Percentiles rank a stretch among this genome's conserved stretches.
Conservation (phyloP, 2,329 filamentous ascomycete genomes). For the Claviceps capensis region DNA sequence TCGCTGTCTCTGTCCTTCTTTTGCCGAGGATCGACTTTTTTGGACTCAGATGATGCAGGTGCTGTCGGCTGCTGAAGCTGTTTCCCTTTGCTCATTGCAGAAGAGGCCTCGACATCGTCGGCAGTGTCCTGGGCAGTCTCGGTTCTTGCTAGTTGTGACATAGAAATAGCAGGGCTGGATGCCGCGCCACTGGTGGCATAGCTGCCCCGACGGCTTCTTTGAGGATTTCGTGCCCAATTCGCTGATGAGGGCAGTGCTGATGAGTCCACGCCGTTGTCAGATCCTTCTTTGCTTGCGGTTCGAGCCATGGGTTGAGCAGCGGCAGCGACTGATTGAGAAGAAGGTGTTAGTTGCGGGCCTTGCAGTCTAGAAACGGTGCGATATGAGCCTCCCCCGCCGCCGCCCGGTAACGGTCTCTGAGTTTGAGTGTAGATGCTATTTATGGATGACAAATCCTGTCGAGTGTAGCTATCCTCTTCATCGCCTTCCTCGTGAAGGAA, state of each 20-base stretch:
- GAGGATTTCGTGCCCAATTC: conserved; percentile 72
- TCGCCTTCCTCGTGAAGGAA: conserved; percentile 98
- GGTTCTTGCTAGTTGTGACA: conserved; percentile 38
- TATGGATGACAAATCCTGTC: conserved; percentile 87
- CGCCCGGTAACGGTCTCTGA: conserved; percentile 49
- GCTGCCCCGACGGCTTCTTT: conserved; percentile 57
- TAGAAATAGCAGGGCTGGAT: conserved; percentile 66
- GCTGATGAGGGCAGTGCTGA: conserved; percentile 88
- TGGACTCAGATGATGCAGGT: not conserved
- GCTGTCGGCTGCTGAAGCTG: conserved; percentile 7
- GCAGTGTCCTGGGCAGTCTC: conserved; percentile 34
- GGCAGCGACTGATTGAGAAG: conserved; percentile 28
- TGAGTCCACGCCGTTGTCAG: conserved; percentile 58
- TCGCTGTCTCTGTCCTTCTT: conserved; percentile 10
- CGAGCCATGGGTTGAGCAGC: conserved; percentile 54
- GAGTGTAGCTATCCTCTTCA: conserved; percentile 90
- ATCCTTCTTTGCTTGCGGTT: conserved; percentile 65
- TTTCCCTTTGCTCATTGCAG: conserved; percentile 8
- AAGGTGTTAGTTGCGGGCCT: conserved; percentile 22
- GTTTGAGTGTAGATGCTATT: conserved; percentile 80
- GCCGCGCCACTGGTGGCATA: conserved; percentile 69
- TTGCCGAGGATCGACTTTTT: not conserved
- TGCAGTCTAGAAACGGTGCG: conserved; percentile 41
- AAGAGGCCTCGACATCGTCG: conserved; percentile 17
- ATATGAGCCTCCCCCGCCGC: conserved; percentile 35